Percentiles rank a stretch among this genome's conserved stretches.
These are phyloP conservation scores for Zygosaccharomyces rouxii DNA, from an alignment of 805 yeast species.

Conservation along the genomic window DNA sequence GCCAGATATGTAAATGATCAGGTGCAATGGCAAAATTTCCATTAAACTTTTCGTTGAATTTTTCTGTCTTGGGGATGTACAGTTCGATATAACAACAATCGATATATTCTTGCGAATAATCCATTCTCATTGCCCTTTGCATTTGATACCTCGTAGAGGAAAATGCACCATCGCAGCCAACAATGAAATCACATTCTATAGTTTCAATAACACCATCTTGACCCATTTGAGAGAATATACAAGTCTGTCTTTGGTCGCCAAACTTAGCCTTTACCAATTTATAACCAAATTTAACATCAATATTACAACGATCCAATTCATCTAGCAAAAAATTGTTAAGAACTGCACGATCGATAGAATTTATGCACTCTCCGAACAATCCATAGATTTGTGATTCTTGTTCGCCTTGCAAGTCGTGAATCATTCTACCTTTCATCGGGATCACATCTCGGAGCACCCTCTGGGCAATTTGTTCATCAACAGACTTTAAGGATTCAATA, in stretches of 20 bases:
- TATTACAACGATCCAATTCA: slow-evolving; percentile 51
- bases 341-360: slow-evolving; percentile 74
- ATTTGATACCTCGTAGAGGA: slow-evolving; percentile 67
- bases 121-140: slow-evolving; percentile 64
- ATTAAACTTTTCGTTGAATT: slow-evolving; percentile 22
- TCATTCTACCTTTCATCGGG: slow-evolving; percentile 90
- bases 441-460: slow-evolving; percentile 56
- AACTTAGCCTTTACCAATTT: slow-evolving; percentile 48
- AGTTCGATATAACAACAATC: slow-evolving; percentile 82
- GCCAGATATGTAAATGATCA: slow-evolving; percentile 90
- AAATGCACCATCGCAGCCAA: slow-evolving; percentile 86
- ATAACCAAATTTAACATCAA: slow-evolving; percentile 49
- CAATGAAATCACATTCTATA: slow-evolving; percentile 48
- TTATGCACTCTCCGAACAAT: slow-evolving; percentile 73
- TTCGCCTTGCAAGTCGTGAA: slow-evolving; percentile 63
- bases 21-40: slow-evolving; percentile 54
- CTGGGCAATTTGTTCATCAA: slow-evolving; percentile 55
- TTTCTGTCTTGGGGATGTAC: slow-evolving; percentile 56
- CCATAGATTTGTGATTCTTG: slow-evolving; percentile 75
- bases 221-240: slow-evolving; percentile 17
- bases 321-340: slow-evolving; percentile 62
- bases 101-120: slow-evolving; percentile 69
- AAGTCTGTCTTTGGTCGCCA: slow-evolving; percentile 20
- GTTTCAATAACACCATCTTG: slow-evolving; percentile 20
- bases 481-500: slow-evolving; percentile 57